Evolutionary conservation across 192 early-diverging fungal genomes (phyloP).

Genomic region (Powellomyces hirtus): DNA sequence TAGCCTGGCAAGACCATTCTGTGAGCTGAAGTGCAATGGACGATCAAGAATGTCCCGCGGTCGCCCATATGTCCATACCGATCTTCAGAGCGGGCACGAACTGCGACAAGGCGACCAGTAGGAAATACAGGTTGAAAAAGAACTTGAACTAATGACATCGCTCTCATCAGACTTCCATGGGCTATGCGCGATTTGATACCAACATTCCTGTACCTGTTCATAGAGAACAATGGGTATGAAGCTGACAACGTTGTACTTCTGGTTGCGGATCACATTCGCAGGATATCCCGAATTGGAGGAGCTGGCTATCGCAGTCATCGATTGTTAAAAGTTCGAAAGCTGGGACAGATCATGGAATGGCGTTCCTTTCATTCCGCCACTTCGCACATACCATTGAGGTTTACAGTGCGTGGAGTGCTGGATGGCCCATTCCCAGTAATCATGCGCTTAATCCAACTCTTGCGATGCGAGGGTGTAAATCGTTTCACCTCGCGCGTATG

Average conservation of each 20-base stretch:
- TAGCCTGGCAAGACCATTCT: conserved; percentile 55
- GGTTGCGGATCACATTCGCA: conserved; percentile 83
- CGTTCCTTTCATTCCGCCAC: not conserved
- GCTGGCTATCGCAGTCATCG: not conserved
- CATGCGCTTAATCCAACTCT: not conserved
- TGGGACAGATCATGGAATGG: not conserved
- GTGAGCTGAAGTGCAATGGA: not conserved
- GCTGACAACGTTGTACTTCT: conserved; percentile 87
- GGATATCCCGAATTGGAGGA: conserved; percentile 25
- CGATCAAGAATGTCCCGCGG: not conserved
- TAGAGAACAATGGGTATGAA: conserved; percentile 93
- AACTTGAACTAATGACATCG: conserved; percentile 72
- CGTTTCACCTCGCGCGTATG: conserved; percentile 2
- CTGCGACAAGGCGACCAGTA: conserved; percentile 89
- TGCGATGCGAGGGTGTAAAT: not conserved
- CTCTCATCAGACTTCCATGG: not conserved
- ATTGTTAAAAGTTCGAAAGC: no score
- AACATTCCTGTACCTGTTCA: conserved; percentile 71
- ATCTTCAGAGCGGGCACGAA: conserved; percentile 84
- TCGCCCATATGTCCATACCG: conserved; percentile 46
- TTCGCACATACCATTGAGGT: not conserved
- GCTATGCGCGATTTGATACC: not conserved
- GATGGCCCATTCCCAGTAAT: not conserved
- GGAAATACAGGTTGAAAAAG: conserved; percentile 94
- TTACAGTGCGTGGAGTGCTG: conserved; percentile 13